phyloP scores from a whole-genome alignment of 2,329 filamentous ascomycete genomes.

The Leptographium radiaticola region DNA sequence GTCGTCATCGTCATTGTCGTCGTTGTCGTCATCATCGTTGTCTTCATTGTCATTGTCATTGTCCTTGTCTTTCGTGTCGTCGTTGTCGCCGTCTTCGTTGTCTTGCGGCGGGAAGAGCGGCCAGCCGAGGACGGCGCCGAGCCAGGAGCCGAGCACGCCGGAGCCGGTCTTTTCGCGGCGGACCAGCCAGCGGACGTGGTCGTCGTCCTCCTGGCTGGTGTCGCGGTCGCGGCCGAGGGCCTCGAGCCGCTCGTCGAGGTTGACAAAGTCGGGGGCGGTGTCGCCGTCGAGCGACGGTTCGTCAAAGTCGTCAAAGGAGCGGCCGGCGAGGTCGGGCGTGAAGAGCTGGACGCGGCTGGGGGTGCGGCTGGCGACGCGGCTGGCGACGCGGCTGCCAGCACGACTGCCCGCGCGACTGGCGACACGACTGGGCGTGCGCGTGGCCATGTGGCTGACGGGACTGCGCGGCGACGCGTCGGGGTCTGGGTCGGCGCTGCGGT shows the following conservation, averaged over 20 bases:
- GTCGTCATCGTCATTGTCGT: slow-evolving; percentile 17
- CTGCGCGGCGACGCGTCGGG: slow-evolving; percentile 1
- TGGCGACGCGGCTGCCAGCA: slow-evolving; percentile 31
- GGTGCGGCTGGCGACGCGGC: slow-evolving; percentile 32
- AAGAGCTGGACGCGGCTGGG: slow-evolving; percentile 32
- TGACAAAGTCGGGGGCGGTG: slow-evolving; percentile 48
- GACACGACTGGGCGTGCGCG: slow-evolving; percentile 19
- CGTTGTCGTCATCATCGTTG: slow-evolving; percentile 25
- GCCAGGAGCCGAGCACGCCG: slow-evolving; percentile 41
- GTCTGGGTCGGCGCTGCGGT: slow-evolving; percentile 35
- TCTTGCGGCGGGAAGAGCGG: slow-evolving; percentile 44
- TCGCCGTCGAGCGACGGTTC: slow-evolving; percentile 14
- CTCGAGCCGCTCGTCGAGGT: slow-evolving; percentile 46
- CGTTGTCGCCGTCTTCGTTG: slow-evolving; percentile 21
- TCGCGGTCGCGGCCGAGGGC: slow-evolving; percentile 36
- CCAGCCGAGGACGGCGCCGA: slow-evolving; percentile 46
- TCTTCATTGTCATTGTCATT: slow-evolving; percentile 24
- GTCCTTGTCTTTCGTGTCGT: slow-evolving; percentile 22
- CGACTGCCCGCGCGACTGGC: background rate
- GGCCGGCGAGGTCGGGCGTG: slow-evolving; percentile 24
- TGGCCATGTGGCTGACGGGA: slow-evolving; percentile 30
- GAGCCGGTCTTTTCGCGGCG: slow-evolving; percentile 36
- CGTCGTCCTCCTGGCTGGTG: slow-evolving; percentile 42
- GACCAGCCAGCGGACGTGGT: slow-evolving; percentile 42
- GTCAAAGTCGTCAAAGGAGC: slow-evolving; percentile 13